Evolutionary conservation across 1,284 basidiomycete genomes (phyloP).

Genomic region (Puccinia horiana): DNA sequence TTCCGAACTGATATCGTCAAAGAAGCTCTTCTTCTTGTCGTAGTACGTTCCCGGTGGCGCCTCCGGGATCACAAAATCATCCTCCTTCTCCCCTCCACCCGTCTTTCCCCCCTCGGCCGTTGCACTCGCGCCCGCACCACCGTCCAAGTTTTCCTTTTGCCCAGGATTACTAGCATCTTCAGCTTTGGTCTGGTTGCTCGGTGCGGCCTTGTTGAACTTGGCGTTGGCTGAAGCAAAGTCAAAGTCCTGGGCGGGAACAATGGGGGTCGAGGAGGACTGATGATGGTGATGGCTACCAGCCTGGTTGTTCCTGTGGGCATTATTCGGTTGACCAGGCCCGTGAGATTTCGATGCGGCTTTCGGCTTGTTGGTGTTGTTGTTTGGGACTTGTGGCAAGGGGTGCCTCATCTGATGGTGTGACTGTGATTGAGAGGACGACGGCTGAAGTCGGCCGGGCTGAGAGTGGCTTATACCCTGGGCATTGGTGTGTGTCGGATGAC

Average conservation of each 20-base stretch:
- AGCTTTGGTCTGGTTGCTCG: not conserved
- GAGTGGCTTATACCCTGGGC: not conserved
- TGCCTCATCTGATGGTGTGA: slow-evolving; percentile 27
- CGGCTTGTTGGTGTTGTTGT: not conserved
- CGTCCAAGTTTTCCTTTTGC: not conserved
- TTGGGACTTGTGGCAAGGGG: slow-evolving; percentile 30
- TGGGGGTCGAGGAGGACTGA: slow-evolving; percentile 4
- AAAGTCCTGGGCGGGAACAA: slow-evolving; percentile 39
- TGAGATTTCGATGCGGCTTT: not conserved
- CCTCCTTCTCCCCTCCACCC: not conserved
- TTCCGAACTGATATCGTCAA: slow-evolving; percentile 47
- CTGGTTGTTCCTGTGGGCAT: slow-evolving; percentile 1
- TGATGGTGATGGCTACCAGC: not conserved
- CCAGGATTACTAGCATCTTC: not conserved
- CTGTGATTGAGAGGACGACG: not conserved
- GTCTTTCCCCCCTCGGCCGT: not conserved
- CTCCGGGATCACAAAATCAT: slow-evolving; percentile 43
- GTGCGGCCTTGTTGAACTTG: slow-evolving; percentile 33
- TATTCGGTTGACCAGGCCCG: not conserved
- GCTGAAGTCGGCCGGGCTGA: not conserved
- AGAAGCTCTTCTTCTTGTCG: slow-evolving; percentile 48
- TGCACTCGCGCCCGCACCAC: not conserved
- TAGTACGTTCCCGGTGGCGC: slow-evolving; percentile 41
- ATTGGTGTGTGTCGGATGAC: not conserved
- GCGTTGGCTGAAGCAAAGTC: slow-evolving; percentile 44